Evolutionary conservation across 768 basidiomycete genomes (phyloP).

Genomic region (Xerocomus potaroensis): DNA sequence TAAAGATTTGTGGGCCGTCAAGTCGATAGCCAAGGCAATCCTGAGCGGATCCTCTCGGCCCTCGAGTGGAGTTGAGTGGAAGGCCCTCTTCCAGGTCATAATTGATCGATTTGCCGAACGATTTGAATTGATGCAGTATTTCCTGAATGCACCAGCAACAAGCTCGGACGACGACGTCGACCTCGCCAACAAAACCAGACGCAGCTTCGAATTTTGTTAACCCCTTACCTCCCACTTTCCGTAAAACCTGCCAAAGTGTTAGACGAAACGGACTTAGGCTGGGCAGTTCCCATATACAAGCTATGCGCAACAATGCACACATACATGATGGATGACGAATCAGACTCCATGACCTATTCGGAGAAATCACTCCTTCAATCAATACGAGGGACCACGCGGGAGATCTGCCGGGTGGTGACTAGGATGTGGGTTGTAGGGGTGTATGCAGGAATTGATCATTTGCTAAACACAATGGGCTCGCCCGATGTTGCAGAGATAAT

Average conservation of each 20-base stretch:
- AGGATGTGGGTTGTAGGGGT: not conserved
- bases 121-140: not conserved
- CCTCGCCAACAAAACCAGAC: not conserved
- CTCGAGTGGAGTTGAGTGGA: constrained; percentile 33
- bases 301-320: not conserved
- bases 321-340: not conserved
- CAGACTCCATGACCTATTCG: not conserved
- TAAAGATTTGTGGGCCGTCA: constrained; percentile 5
- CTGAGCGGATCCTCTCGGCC: not conserved
- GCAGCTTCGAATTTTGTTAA: not conserved
- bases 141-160: not conserved
- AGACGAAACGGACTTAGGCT: not conserved
- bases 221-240: not conserved
- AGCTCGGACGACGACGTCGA: not conserved
- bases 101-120: not conserved
- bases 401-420: not conserved
- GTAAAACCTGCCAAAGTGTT: not conserved
- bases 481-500: not conserved
- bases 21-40: not conserved
- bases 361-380: not conserved
- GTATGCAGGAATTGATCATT: not conserved
- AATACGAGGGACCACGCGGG: not conserved
- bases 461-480: not conserved
- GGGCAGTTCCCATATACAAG: not conserved
- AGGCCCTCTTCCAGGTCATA: constrained; percentile 11